Evolutionary conservation across 192 early-diverging fungal species (phyloP), one percentile per base, ranked within the genome.

Genomic region (Backusella luteola): DNA sequence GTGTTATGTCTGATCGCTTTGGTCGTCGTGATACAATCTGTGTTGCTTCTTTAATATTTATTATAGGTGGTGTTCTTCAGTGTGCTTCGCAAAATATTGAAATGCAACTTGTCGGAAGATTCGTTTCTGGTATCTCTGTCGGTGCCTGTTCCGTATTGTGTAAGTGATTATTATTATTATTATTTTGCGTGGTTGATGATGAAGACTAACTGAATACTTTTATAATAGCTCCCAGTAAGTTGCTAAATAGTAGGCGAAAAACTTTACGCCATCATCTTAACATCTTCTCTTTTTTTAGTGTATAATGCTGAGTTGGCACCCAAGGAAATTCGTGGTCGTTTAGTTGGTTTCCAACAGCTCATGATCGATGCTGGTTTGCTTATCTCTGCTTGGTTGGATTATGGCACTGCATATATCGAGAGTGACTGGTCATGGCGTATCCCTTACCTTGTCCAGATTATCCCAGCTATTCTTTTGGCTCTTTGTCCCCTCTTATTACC

Each of bases 291-390:
- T 39, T 39, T 39, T 9, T 39, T 39, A 15, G 38, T 84, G 9
- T 84, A 84, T 73, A 87, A 91, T 71, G 89, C 94, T 29, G 95
- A 96, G 71, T 87, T 95, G 9, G 89, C 94, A 12, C 93, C 94
- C 9, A 84, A 93, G 46, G 81, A 88, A 26, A 92, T 95, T 77
- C 92, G 95, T 77, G 95, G 95, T 42, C 90, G 92, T 29, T 87
- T 96, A 29, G 90, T 94, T 63, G 89, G 91, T 36, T 84, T 96
- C 66, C 93, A 96, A 82, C 96, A 97, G 77, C 83, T 91, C 69
- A 91, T 91, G 88, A 89, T 90, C 77, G 90, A 86, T 74, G 82
- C 86, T 73, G 90, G 90, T 84, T 84, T 85, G n/a, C 67, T 77
- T 11, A 59, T 79, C 6, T 73, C 81, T 38, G 80, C 41, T 34